Base-by-base conservation (phyloP, 176 grass and related monocot species). In the Oryza longistaminata region DNA sequence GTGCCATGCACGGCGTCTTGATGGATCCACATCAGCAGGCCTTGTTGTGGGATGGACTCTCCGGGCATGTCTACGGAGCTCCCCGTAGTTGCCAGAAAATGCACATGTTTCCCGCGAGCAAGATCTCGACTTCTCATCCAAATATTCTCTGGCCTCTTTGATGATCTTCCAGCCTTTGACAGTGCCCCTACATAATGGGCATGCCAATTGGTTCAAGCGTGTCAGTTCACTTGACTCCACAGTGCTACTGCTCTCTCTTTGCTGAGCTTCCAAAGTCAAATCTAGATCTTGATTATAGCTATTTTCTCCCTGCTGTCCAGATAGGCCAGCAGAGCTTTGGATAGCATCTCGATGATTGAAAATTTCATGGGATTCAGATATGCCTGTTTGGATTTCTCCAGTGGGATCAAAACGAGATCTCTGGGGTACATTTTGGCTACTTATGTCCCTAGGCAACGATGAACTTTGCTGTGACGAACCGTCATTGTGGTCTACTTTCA, bases 41-140 rank as follows among this genome's bases (percentile, higher is more conserved):
- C 87, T 97, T 43, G 89, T 91, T 46, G 86, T 61, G 58, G 94
- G 94, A 60, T 97, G 94, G 3, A 81, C 82, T 53, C 80, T 86
- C 82, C 94, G 88, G 17, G 91, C 94, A 79, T 97, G 94, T 27
- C 89, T 97, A 15, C 89, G 89, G 7, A 92, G 88, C 71, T 86
- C 94, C 34, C 85, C 80, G 26, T 97, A 97, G 37, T 91, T 94
- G 11, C 94, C 94, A 66, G 82, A 89, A 87, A 97, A 97, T 25
- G 83, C 79, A 37, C 94, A 97, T 19, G 49, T 64, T 71, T 94
- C 92, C 43, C 85, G 68, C 9, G 91, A 90, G 42, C 94, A 97
- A 55, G 77, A 58, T 75, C 91, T 97, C 4, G 44, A 82, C 77
- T 97, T 97, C 87, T 79, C 85, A 69, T 97, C 91, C 79, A 90